These are phyloP conservation scores for Cadophora luteo-olivacea DNA, from an alignment of 2,329 filamentous ascomycete genomes.

Conservation along the genomic window DNA sequence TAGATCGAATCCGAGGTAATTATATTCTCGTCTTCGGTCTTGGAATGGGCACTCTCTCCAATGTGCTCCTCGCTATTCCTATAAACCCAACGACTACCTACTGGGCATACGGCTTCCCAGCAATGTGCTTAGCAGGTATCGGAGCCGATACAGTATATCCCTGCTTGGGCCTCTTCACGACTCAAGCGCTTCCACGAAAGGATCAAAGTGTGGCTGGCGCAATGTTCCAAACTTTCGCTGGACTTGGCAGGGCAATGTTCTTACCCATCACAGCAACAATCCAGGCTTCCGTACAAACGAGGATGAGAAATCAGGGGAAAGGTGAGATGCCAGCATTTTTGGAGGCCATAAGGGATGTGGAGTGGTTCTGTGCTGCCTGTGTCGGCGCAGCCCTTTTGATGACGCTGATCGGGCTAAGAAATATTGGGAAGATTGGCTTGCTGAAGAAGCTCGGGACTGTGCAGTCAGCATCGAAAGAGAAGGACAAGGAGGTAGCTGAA, in stretches of 20 bases:
- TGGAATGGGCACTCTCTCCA: constrained; percentile 50
- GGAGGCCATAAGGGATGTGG: constrained; percentile 33
- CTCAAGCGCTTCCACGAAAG: constrained; percentile 63
- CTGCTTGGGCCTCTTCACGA: constrained; percentile 69
- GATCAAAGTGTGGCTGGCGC: constrained; percentile 74
- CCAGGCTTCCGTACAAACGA: constrained; percentile 66
- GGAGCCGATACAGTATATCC: constrained; percentile 73
- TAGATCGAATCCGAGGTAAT: constrained; percentile 52
- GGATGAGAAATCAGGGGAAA: constrained; percentile 47
- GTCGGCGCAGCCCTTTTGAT: constrained; percentile 28
- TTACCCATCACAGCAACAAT: constrained; percentile 70
- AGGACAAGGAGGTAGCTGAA: constrained; percentile 20
- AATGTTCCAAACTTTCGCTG: constrained; percentile 69
- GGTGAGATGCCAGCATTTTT: constrained; percentile 25
- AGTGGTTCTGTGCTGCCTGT: constrained; percentile 38
- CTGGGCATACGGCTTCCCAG: constrained; percentile 70
- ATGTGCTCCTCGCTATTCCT: constrained; percentile 67
- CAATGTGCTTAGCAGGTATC: constrained; percentile 69
- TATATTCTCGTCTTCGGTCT: constrained; percentile 58
- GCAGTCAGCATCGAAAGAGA: constrained; percentile 29
- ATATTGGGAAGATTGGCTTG: constrained; percentile 42
- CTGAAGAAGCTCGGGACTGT: constrained; percentile 40
- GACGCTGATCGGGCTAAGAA: constrained; percentile 33
- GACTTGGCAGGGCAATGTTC: constrained; percentile 70
- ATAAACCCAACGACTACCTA: constrained; percentile 67